Evolutionary conservation across 2,329 filamentous ascomycete genomes (phyloP), one percentile per base, ranked within the genome.

Genomic region (Epichloe amarillans): DNA sequence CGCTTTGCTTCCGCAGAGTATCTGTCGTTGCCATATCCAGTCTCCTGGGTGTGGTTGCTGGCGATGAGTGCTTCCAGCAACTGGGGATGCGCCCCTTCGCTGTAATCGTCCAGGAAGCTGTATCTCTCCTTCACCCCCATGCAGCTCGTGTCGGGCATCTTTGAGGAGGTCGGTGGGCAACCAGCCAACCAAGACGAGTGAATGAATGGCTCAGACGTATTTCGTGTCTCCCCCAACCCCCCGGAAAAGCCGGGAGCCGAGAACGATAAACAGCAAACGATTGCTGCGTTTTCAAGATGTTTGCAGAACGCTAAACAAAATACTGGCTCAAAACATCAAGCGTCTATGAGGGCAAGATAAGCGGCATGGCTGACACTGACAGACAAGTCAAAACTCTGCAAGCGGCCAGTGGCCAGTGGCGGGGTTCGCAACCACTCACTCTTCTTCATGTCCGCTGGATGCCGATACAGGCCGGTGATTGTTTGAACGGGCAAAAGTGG

Each of bases 81-180:
- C n/a, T 66, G 63, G 5, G 73, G 73, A 53, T 76, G 73, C 0
- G 72, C 73, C 37, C 73, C 73, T 52, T 76, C 72, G 58, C 71
- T 73, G 57, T 76, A 76, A 54, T 76, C 73, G 55, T 76, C 73
- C 45, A 72, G 63, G 51, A 76, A 71, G 58, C 70, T 73, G 56
- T 74, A 75, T 30, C 56, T 60, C 4, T 52, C 50, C 26, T 54
- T 57, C 21, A 42, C 43, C 3, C 36, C n/a, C 23, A 37, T 35
- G 15, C 33, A 36, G 42, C 35, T 47, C 15, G 50, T 41, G 44
- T 57, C 51, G 37, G 54, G 53, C 56, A 58, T 57, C 15, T 12
- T 51, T 41, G 5, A 17, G 7, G 43, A 12, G n/a, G 17, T 14
- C 15, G 36, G 1, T n/a, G 40, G 19, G 17, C 26, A 7, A 30